Base-by-base conservation (phyloP, 768 basidiomycete genomes). In the Termitomyces sp. region DNA sequence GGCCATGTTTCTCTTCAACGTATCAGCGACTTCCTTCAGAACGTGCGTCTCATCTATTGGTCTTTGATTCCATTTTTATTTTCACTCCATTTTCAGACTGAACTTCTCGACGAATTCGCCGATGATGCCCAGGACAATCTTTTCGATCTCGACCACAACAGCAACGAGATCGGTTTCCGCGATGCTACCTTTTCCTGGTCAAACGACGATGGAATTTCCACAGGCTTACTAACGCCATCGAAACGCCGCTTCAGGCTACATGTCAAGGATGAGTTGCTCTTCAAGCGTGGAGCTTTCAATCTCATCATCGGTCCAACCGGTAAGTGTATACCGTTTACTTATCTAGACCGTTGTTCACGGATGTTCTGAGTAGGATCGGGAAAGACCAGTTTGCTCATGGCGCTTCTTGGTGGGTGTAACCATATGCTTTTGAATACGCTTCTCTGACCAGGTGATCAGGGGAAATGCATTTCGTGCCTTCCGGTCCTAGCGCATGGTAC, bases 301-400 rank as follows among this genome's bases (percentile, higher is more conserved):
- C 73, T 86, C 49, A 79, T 88, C 15, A 73, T 87, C 36, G 86
- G 87, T 1, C 79, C 84, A 6, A 86, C 85, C 54, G 80, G 80
- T 60, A 24, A 48, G 24, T 28, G 24, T 7, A 28, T 16, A 24
- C 20, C 33, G 45, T 44, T 15, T 22, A 4, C 22, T 32, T 13
- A 4, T 5, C 44, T n/a, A 15, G 8, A 36, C n/a, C 35, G 24
- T 40, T 9, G 11, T 33, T 20, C 6, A 48, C n/a, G 8, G 28
- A 39, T 2, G 1, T 22, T 22, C 11, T 42, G n/a, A 35, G 7
- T 45, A 65, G 65, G 65, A 22, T 80, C 79, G 4, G 87, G 86
- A 7, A 89, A 88, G 71, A 87, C 87, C 0, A 85, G 83, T 1
- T 64, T 87, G n/a, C 74, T 87, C 13, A 86, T 88, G 84, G 86